Base-by-base conservation (phyloP, 257 asterid genomes). In the Fraxinus anomala region DNA sequence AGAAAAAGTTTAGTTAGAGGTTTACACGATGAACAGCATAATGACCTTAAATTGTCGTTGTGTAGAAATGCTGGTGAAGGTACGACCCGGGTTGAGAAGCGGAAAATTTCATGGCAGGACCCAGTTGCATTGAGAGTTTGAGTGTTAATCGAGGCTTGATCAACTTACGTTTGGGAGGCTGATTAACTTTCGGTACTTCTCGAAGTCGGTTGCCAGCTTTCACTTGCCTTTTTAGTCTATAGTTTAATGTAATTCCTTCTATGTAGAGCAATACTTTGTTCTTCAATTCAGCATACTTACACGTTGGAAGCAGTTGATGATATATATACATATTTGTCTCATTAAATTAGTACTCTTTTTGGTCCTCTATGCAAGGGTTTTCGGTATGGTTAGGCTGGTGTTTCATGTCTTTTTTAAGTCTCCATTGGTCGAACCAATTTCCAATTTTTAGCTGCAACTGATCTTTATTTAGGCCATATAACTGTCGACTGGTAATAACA, bases 31-130 rank as follows among this genome's bases (percentile, higher is more conserved):
- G 98, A 92, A 21, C 90, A 81, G 70, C 66, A 56, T 7, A 89
- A 74, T 33, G 98, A 93, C 47, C 56, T 92, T 37, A 87, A 85
- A 89, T n/a, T 90, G 51, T 81, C 94, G 0, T 19, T 89, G 16
- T 92, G 97, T 85, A 88, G 97, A 73, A 90, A 85, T 56, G 81
- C 88, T 0, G 95, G 96, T 23, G 97, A 90, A 84, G 88, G 92
- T 34, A 70, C 93, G 10, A 80, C 97, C 23, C 91, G 88, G 47
- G 91, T 76, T n/a, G 95, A 91, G 76, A 92, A 94, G 88, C 87
- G 96, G 74, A 94, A 92, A 69, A 90, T 92, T 66, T 89, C 98
- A 7, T 92, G 98, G 98, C 96, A 87, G 85, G 98, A 93, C 76
- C 97, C 95, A 0, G 96, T 93, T 42, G 98, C 97, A 75, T 79